Percentiles rank a stretch among this genome's conserved stretches.
These are phyloP conservation scores for Amanita brunnescens DNA, from an alignment of 768 basidiomycete genomes.

Conservation along the genomic window DNA sequence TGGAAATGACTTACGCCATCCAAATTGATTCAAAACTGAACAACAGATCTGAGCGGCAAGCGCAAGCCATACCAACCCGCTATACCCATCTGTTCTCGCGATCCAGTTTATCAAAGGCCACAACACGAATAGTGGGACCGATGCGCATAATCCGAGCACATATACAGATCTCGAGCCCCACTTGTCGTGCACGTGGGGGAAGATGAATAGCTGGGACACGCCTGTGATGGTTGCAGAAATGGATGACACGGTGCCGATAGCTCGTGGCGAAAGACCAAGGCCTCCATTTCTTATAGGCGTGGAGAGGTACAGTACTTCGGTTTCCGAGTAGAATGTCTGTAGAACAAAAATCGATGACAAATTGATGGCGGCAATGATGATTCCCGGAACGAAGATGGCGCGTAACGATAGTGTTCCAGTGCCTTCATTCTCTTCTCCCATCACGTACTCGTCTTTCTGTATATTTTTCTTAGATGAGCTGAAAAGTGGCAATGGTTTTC, in stretches of 20 bases:
- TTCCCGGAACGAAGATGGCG: slow-evolving; percentile 32
- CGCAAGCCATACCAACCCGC: background rate
- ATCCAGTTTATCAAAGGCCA: slow-evolving; percentile 14
- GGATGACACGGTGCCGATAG: slow-evolving; percentile 51
- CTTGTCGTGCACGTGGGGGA: too few species aligned
- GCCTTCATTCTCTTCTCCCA: background rate
- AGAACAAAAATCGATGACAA: slow-evolving; percentile 45
- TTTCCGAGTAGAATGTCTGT: slow-evolving; percentile 49
- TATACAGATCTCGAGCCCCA: slow-evolving; percentile 44
- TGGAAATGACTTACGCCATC: too few species aligned
- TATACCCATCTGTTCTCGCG: background rate
- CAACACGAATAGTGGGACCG: too few species aligned
- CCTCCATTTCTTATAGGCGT: too few species aligned
- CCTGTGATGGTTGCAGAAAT: slow-evolving; percentile 46
- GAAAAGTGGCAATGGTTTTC: too few species aligned
- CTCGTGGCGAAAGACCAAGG: too few species aligned
- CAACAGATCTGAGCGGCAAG: too few species aligned
- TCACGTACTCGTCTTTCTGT: too few species aligned
- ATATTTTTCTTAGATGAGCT: too few species aligned
- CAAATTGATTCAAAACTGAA: too few species aligned
- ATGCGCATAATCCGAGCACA: slow-evolving; percentile 33
- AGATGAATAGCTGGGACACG: slow-evolving; percentile 45
- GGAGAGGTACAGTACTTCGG: too few species aligned
- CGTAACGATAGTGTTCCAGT: slow-evolving; percentile 28
- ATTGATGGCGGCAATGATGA: slow-evolving; percentile 44